A percentile compares a stretch with the other conserved stretches of the same genome.
phyloP scores from a whole-genome alignment of 352 stramenopile genomes.

The Globisporangium radiosum region DNA sequence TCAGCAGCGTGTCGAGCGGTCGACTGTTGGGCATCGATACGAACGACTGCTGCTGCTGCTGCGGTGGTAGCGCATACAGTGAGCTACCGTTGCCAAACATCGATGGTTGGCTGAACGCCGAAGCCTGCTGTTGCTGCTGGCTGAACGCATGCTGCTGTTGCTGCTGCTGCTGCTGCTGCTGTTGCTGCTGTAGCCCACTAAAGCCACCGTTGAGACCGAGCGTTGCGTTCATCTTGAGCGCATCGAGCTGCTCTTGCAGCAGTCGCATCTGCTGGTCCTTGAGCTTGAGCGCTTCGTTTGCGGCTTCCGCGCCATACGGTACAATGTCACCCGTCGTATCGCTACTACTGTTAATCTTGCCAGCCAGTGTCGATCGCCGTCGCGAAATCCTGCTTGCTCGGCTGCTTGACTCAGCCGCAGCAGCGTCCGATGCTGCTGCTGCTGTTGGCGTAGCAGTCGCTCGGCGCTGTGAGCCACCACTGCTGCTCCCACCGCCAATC shows the following conservation, averaged over 20 bases:
- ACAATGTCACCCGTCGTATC: constrained; percentile 34
- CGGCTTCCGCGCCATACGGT: constrained; percentile 31
- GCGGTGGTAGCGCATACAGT: not conserved
- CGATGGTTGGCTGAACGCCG: not conserved
- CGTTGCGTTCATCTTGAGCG: constrained; percentile 18
- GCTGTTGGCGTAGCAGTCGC: constrained; percentile 12
- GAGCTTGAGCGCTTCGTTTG: constrained; percentile 43
- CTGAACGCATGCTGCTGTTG: not conserved
- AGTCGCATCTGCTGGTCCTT: constrained; percentile 48
- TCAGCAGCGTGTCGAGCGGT: constrained; percentile 36
- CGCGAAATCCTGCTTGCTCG: constrained; percentile 22
- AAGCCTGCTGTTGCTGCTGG: too few relatives aligned
- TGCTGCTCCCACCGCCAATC: constrained; percentile 18
- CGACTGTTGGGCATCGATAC: constrained; percentile 24
- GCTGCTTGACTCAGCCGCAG: constrained; percentile 3
- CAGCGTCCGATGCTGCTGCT: not conserved
- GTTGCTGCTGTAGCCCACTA: constrained; percentile 14
- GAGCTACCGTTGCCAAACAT: not conserved
- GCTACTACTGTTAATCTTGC: constrained; percentile 1
- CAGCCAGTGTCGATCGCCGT: constrained; percentile 19
- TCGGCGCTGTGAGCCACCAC: constrained; percentile 17
- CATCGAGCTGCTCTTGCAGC: constrained; percentile 47
- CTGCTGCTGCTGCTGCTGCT: not conserved
- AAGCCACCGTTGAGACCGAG: constrained; percentile 11
- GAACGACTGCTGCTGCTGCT: constrained; percentile 14